Conservation (phyloP, 768 basidiomycete species). For the Filobasidium floriforme region DNA sequence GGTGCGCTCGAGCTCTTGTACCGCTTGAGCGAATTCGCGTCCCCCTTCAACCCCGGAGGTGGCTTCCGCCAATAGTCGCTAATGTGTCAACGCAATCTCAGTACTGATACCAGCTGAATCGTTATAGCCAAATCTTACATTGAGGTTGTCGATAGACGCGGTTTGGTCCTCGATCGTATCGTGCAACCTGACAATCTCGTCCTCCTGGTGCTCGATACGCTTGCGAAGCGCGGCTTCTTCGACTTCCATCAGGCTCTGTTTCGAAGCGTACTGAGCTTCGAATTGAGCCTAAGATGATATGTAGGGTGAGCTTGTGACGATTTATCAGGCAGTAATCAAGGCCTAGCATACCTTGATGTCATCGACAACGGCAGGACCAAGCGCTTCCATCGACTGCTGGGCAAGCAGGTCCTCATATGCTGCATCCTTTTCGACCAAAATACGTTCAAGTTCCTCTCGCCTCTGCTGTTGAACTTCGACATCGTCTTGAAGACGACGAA, state of each 20-base stretch:
- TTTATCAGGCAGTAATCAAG: conserved; percentile 18
- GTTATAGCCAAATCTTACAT: conserved; percentile 53
- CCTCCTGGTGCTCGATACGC: conserved; percentile 73
- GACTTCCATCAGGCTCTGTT: conserved; percentile 76
- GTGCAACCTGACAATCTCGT: conserved; percentile 75
- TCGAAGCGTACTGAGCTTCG: conserved; percentile 85
- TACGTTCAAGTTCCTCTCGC: conserved; percentile 76
- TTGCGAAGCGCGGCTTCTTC: conserved; percentile 82
- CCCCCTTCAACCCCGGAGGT: conserved; percentile 96
- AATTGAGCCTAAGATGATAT: conserved; percentile 65
- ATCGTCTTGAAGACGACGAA: conserved; percentile 86
- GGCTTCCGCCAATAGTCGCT: conserved; percentile 92
- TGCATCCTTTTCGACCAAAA: conserved; percentile 70
- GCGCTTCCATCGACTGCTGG: conserved; percentile 5
- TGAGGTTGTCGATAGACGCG: conserved; percentile 94
- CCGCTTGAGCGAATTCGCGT: conserved; percentile 92
- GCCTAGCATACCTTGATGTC: conserved; percentile 69
- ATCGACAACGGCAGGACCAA: conserved; percentile 63
- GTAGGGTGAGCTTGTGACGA: conserved; percentile 17
- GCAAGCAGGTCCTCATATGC: conserved; percentile 85
- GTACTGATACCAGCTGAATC: conserved; percentile 1
- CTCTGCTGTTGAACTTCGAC: conserved; percentile 73
- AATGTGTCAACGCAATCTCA: neutral
- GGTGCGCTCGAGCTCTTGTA: conserved; percentile 91
- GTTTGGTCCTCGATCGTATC: conserved; percentile 85